phyloP scores from a whole-genome alignment of 768 basidiomycete genomes.

The Russula sp. region DNA sequence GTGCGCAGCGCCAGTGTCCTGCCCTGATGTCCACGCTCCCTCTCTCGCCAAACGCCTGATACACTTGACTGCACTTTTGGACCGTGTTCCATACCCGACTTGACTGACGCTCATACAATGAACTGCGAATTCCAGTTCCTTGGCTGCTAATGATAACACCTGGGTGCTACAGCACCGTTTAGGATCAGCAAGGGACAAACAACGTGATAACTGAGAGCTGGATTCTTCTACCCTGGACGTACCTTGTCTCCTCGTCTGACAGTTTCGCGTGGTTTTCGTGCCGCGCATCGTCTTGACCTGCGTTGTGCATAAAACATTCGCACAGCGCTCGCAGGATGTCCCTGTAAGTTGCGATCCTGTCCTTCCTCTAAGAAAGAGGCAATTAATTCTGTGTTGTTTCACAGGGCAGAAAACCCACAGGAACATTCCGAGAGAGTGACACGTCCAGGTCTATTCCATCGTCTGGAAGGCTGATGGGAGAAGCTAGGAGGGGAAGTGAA shows the following conservation, averaged over 20 bases:
- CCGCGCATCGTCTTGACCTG: conserved; percentile 31
- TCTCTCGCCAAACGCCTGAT: conserved; percentile 1
- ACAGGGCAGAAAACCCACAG: conserved; percentile 28
- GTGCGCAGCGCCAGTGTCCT: not conserved
- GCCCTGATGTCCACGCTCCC: not conserved
- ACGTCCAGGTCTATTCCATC: conserved; percentile 35
- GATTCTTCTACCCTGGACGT: not conserved
- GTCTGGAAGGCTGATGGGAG: conserved; percentile 28
- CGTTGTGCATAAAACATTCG: conserved; percentile 32
- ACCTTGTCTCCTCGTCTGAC: conserved; percentile 27
- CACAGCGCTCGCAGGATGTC: conserved; percentile 38
- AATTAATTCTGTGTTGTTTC: not conserved
- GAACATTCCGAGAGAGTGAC: conserved; percentile 39
- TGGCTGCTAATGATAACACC: conserved; percentile 39
- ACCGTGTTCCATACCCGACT: conserved; percentile 41
- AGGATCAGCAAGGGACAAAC: not conserved
- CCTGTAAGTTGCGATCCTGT: conserved; percentile 31
- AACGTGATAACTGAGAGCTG: not conserved
- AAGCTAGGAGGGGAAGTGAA: not conserved
- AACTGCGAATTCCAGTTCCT: conserved; percentile 42
- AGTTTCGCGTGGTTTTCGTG: conserved; percentile 19
- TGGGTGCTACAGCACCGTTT: conserved; percentile 32
- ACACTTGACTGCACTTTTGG: not conserved
- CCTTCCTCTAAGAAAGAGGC: not conserved
- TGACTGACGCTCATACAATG: conserved; percentile 46